These are phyloP conservation scores for Trichoderma parareesei DNA, from an alignment of 495 filamentous ascomycete species.

Conservation along the genomic window DNA sequence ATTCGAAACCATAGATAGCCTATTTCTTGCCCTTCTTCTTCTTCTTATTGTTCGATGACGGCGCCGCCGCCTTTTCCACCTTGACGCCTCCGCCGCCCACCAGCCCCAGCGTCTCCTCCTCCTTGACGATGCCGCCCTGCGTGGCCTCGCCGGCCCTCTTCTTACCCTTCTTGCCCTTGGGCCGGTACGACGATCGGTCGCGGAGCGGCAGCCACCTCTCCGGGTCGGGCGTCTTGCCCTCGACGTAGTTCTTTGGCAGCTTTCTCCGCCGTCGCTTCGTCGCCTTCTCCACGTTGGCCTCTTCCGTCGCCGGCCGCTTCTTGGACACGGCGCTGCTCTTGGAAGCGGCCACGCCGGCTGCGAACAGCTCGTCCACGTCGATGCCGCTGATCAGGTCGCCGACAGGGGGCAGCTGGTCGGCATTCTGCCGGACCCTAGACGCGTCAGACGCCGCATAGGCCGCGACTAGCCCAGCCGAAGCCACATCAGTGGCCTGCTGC, in stretches of 20 bases:
- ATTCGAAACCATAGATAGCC: background rate
- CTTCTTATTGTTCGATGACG: slow-evolving; percentile 44
- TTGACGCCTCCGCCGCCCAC: slow-evolving; percentile 54
- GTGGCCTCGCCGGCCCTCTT: slow-evolving; percentile 68
- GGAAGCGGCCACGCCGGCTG: slow-evolving; percentile 63
- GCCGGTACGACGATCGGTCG: slow-evolving; percentile 80
- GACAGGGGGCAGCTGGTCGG: slow-evolving; percentile 56
- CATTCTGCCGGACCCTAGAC: slow-evolving; percentile 48
- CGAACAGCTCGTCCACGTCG: slow-evolving; percentile 63
- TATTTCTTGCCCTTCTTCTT: slow-evolving; percentile 71
- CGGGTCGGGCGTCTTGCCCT: slow-evolving; percentile 68
- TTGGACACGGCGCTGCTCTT: slow-evolving; percentile 34
- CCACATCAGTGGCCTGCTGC: slow-evolving; percentile 54
- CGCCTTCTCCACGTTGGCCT: slow-evolving; percentile 29
- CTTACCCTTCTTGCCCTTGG: slow-evolving; percentile 87
- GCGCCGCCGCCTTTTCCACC: slow-evolving; percentile 42
- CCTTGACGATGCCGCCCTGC: slow-evolving; percentile 72
- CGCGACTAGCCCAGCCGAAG: slow-evolving; percentile 75
- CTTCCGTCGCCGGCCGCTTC: slow-evolving; percentile 51
- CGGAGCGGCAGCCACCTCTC: slow-evolving; percentile 89
- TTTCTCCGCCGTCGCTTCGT: slow-evolving; percentile 56
- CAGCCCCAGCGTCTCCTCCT: slow-evolving; percentile 55
- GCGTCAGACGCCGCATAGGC: slow-evolving; percentile 65
- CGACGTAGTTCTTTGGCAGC: slow-evolving; percentile 71
- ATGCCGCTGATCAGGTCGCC: slow-evolving; percentile 56